Evolutionary conservation across 1,139 yeast species (phyloP), one percentile per base, ranked within the genome.

Genomic region (Suhomyces anneliseae): DNA sequence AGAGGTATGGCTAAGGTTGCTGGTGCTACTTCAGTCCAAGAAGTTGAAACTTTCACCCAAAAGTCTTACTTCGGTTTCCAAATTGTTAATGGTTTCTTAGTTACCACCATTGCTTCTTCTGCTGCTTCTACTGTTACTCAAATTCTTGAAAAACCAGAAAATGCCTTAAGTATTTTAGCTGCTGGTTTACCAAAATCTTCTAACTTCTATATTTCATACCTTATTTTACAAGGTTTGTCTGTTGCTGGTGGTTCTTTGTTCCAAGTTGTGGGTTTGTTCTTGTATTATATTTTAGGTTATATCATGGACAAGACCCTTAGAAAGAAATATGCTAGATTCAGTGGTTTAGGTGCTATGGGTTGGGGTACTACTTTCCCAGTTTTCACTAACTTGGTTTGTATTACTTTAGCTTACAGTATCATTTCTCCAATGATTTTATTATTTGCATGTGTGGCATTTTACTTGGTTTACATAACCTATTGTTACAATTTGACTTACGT

Each of bases 291-390:
- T 27, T 69, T 92, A 52, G 92, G 96, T 14, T 61, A 68, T 33
- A 19, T 89, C 11, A 72, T 92, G 43, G 98, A 93, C 61, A 72
- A 70, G 42, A 90, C 98, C 4, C 90, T 96, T 40, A 78, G 98
- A 61, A 90, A 90, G 78, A 87, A 87, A 70, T 90, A 88, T 87
- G 73, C 62, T 40, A 80, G 98, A 60, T 85, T 80, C 67, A 76
- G 79, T 53, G 75, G 75, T 2, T 70, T 93, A 54, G 81, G 85
- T 9, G 62, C 81, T 2, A 77, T 86, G 58, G 75, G 81, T 15
- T 93, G 96, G 95, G 99, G 99, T 51, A 87, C 96, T 1, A 74
- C 83, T 2, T 92, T 87, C 78, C 97, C 97, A 6, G 74, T 83
- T 8, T 90, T 86, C 69, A 85, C 96, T 41, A 83, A 86, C 64